phyloP scores from a whole-genome alignment of 495 filamentous ascomycete genomes.

The Glutinoglossum americanum region DNA sequence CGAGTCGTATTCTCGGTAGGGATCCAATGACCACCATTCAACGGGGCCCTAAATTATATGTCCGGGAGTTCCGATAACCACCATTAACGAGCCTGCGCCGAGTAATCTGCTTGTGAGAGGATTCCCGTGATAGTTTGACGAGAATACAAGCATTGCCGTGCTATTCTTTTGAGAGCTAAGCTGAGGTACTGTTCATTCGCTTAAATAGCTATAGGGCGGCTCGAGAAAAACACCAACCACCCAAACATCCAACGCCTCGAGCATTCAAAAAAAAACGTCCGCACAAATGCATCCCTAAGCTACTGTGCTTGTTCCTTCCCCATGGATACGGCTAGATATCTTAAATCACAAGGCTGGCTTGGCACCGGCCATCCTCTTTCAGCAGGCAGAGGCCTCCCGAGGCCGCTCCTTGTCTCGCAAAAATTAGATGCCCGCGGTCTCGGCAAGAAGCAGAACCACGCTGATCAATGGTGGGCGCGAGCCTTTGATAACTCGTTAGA shows the following conservation, averaged over 20 bases:
- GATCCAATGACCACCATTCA: too few relatives aligned
- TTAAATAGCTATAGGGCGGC: too few relatives aligned
- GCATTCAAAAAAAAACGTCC: background rate
- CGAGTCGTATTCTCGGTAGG: too few relatives aligned
- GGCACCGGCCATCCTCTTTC: conserved; percentile 53
- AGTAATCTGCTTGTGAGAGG: too few relatives aligned
- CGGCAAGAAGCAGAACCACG: conserved; percentile 38
- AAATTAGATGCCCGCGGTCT: conserved; percentile 50
- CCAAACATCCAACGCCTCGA: background rate
- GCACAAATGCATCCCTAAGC: background rate
- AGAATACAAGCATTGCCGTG: too few relatives aligned
- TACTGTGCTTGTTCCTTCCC: background rate
- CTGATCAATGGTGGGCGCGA: conserved; percentile 58
- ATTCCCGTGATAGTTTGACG: too few relatives aligned
- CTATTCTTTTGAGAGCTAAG: too few relatives aligned
- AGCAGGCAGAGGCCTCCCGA: conserved; percentile 40
- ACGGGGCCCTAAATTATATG: too few relatives aligned
- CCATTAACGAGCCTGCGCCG: too few relatives aligned
- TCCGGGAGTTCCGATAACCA: too few relatives aligned
- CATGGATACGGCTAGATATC: conserved; percentile 50
- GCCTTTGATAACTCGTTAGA: conserved; percentile 63
- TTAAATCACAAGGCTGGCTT: conserved; percentile 58
- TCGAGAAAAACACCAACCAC: too few relatives aligned
- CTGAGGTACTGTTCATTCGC: too few relatives aligned
- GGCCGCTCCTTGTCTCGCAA: conserved; percentile 44